These are phyloP conservation scores for Byssochlamys sp. DNA, from an alignment of 2,329 filamentous ascomycete species.

Conservation along the genomic window DNA sequence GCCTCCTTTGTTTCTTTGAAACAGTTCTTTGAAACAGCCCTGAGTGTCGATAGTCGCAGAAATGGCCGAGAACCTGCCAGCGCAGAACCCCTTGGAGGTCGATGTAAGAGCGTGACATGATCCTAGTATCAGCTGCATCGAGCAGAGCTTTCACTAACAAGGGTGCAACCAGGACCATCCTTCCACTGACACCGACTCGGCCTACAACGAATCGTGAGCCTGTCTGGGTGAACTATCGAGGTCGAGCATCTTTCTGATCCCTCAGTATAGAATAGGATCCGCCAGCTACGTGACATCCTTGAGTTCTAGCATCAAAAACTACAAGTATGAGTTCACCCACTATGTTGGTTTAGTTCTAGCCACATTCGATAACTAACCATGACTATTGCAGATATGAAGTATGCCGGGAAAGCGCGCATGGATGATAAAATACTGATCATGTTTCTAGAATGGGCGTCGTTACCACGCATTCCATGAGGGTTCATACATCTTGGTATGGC, in stretches of 20 bases:
- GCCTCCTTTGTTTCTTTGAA: not conserved
- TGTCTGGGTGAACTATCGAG: not conserved
- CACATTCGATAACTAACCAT: not conserved
- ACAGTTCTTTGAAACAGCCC: not conserved
- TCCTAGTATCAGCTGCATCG: not conserved
- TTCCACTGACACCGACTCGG: not conserved
- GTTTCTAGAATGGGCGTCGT: not conserved
- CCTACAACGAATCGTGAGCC: not conserved
- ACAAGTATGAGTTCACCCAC: not conserved
- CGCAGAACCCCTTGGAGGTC: not conserved
- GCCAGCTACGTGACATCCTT: not conserved
- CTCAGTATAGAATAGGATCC: not conserved
- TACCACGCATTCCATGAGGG: not conserved
- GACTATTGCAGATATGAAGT: not conserved
- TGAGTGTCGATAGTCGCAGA: not conserved
- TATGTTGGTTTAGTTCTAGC: not conserved
- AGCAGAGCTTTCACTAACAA: not conserved
- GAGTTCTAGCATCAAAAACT: not conserved
- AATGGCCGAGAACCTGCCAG: not conserved
- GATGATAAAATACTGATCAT: not conserved
- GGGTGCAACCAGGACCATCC: not conserved
- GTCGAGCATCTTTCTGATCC: not conserved
- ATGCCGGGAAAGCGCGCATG: not conserved
- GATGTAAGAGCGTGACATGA: not conserved
- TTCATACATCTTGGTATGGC: not conserved